These are phyloP conservation scores for Psilocybe tampanensis DNA, from an alignment of 768 basidiomycete species.

Conservation along the genomic window DNA sequence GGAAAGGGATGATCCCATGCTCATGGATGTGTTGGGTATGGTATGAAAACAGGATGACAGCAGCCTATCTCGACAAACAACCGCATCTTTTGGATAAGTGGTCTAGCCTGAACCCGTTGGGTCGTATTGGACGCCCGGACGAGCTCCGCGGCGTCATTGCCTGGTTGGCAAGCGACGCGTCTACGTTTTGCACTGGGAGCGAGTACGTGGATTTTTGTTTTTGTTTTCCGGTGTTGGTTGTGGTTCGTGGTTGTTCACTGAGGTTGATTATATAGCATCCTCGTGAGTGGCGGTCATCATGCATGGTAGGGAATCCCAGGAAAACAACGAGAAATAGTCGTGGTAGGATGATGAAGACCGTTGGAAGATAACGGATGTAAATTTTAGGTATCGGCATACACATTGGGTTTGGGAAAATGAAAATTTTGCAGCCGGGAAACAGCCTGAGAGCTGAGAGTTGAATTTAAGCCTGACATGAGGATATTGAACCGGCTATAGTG, in stretches of 20 bases:
- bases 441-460: not conserved
- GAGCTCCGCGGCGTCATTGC: slow-evolving; percentile 71
- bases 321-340: not conserved
- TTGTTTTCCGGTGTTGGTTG: not conserved
- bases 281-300: slow-evolving; percentile 66
- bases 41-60: slow-evolving; percentile 71
- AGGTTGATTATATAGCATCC: slow-evolving; percentile 41
- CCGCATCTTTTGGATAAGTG: slow-evolving; percentile 67
- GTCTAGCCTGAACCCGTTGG: slow-evolving; percentile 70
- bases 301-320: slow-evolving; percentile 47
- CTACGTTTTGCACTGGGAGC: slow-evolving; percentile 80
- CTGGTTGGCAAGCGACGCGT: slow-evolving; percentile 78
- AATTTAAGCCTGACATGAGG: not conserved
- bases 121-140: slow-evolving; percentile 70
- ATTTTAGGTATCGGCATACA: not conserved
- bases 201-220: slow-evolving; percentile 49
- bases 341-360: not conserved
- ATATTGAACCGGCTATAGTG: not conserved
- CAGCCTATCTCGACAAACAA: slow-evolving; percentile 65
- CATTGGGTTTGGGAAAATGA: not conserved
- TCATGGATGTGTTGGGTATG: not conserved
- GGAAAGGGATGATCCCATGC: not conserved
- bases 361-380: slow-evolving; percentile 1
- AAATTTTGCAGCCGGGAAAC: not conserved
- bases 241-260: too few relatives aligned